phyloP scores from a whole-genome alignment of 78 protist genomes.

The Emiliania huxleyi region DNA sequence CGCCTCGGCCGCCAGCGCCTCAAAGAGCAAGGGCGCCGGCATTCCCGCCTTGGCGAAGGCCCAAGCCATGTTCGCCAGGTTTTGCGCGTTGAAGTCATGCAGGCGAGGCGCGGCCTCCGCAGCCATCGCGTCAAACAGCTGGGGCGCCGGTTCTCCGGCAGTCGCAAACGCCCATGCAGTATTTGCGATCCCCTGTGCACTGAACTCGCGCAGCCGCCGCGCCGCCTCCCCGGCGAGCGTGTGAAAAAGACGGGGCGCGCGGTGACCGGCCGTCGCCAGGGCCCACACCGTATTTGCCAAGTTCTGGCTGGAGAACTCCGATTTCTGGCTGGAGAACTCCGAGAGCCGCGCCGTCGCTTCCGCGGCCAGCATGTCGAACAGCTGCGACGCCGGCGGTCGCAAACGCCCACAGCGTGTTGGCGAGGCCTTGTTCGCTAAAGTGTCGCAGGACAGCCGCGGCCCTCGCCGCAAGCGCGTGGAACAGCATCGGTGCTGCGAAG shows the following conservation, averaged over 20 bases:
- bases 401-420: too few relatives aligned
- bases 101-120: not conserved
- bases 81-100: not conserved
- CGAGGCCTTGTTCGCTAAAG: too few relatives aligned
- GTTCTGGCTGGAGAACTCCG: too few relatives aligned
- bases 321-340: not conserved
- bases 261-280: not conserved
- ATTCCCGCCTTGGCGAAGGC: not conserved
- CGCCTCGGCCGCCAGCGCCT: not conserved
- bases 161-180: not conserved
- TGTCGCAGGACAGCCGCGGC: too few relatives aligned
- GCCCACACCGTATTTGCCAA: not conserved
- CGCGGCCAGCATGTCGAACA: not conserved
- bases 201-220: not conserved
- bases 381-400: not conserved
- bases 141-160: not conserved
- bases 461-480: too few relatives aligned
- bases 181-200: not conserved
- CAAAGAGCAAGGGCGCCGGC: not conserved
- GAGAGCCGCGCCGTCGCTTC: not conserved
- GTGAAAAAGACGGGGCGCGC: not conserved
- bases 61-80: not conserved
- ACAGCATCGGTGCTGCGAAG: too few relatives aligned
- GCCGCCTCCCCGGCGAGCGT: not conserved
- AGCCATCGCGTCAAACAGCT: not conserved